Evolutionary conservation across 345 rosid species (phyloP).

Genomic region (Citrus mangshanensis): DNA sequence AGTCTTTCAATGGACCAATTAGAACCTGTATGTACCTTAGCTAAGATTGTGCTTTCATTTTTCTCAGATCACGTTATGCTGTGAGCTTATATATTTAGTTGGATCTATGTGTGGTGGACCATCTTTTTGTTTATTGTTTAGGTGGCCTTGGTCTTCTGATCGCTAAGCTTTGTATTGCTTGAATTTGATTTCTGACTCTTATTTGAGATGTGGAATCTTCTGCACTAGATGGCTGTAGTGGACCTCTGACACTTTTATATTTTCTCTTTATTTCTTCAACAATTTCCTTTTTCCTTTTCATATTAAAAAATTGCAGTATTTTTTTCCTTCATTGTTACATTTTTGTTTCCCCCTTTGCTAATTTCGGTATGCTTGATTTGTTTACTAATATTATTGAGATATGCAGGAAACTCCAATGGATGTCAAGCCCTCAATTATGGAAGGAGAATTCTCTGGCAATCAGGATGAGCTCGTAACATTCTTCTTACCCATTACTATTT

Average conservation of each 20-base stretch:
- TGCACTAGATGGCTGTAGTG: neutral
- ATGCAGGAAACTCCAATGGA: conserved; percentile 49
- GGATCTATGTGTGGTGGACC: neutral
- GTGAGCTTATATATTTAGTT: neutral
- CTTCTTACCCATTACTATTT: conserved; percentile 14
- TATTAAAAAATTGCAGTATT: neutral
- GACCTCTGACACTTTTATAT: neutral
- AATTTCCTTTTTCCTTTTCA: neutral
- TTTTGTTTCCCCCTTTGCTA: neutral
- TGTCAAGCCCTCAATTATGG: conserved; percentile 46
- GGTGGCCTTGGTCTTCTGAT: neutral
- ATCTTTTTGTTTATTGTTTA: neutral
- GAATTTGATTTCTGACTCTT: neutral
- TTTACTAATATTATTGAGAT: conserved; percentile 15
- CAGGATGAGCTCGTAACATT: conserved; percentile 40
- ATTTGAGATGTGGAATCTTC: conserved; percentile 2
- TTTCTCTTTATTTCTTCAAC: neutral
- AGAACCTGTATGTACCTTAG: conserved; percentile 43
- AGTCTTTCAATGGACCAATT: conserved; percentile 42
- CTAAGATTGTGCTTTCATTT: neutral
- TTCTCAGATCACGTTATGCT: neutral
- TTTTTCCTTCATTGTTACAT: neutral
- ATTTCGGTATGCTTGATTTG: neutral
- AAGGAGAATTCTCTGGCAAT: conserved; percentile 39
- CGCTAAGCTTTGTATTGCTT: neutral